Conservation (phyloP, 176 grass and related monocot genomes). For the Areca catechu region DNA sequence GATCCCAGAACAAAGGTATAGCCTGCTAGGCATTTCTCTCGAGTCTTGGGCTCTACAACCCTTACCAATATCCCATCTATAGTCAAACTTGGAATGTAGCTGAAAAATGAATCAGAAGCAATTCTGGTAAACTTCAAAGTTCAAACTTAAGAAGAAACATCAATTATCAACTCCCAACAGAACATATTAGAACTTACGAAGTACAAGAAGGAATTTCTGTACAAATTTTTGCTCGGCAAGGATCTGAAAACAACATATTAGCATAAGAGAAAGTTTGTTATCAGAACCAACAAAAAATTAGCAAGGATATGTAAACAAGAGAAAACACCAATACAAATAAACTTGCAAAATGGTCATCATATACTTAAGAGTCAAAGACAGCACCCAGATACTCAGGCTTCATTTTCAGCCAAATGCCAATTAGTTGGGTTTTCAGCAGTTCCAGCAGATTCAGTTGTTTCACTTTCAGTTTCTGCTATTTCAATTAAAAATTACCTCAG, state of each 20-base stretch:
- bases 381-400: too few relatives aligned
- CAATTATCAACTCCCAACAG: slow-evolving; percentile 14
- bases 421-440: too few relatives aligned
- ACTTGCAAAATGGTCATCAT: too few relatives aligned
- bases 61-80: slow-evolving; percentile 60
- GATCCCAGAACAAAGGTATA: slow-evolving; percentile 75
- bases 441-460: too few relatives aligned
- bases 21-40: slow-evolving; percentile 50
- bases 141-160: slow-evolving; percentile 10
- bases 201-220: slow-evolving; percentile 68
- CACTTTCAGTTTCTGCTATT: too few relatives aligned
- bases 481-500: too few relatives aligned
- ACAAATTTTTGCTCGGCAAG: slow-evolving; percentile 53
- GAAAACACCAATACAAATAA: too few relatives aligned
- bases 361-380: too few relatives aligned
- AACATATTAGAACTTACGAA: slow-evolving; percentile 44
- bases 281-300: not conserved
- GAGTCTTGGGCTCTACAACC: slow-evolving; percentile 41
- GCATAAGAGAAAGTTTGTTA: not conserved
- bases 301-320: not conserved
- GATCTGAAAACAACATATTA: slow-evolving; percentile 35
- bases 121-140: slow-evolving; percentile 3
- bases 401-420: too few relatives aligned
- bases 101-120: slow-evolving; percentile 28
- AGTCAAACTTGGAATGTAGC: slow-evolving; percentile 60